phyloP scores from a whole-genome alignment of 805 yeast genomes.

The Suhomyces prunicola region DNA sequence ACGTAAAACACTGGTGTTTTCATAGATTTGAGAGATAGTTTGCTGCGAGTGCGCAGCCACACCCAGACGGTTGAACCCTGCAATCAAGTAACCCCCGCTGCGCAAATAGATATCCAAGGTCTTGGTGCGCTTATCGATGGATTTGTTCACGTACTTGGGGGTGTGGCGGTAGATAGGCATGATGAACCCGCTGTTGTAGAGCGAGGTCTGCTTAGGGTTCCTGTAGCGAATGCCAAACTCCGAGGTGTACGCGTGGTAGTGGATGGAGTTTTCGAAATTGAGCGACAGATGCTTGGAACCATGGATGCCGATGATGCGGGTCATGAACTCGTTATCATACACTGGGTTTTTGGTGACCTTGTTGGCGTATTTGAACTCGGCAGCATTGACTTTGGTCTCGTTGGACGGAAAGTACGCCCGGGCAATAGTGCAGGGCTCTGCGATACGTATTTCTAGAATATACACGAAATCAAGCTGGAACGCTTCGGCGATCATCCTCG shows the following conservation, averaged over 20 bases:
- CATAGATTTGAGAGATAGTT: constrained; percentile 44
- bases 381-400: constrained; percentile 43
- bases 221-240: constrained; percentile 51
- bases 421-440: constrained; percentile 44
- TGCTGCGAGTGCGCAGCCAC: constrained; percentile 25
- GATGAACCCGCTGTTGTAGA: constrained; percentile 47
- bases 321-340: constrained; percentile 32
- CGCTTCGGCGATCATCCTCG: constrained; percentile 33
- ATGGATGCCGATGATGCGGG: constrained; percentile 45
- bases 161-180: constrained; percentile 50
- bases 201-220: constrained; percentile 24
- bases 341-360: constrained; percentile 26
- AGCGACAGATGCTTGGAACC: constrained; percentile 22
- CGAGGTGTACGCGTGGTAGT: constrained; percentile 45
- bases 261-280: constrained; percentile 36
- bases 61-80: constrained; percentile 37
- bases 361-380: constrained; percentile 37
- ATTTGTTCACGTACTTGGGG: constrained; percentile 42
- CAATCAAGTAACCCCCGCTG: constrained; percentile 52
- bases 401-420: constrained; percentile 42
- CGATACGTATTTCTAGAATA: constrained; percentile 49
- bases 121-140: constrained; percentile 3
- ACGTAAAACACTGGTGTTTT: constrained; percentile 46
- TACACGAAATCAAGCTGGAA: constrained; percentile 44
- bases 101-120: constrained; percentile 44